A percentile compares a stretch with the other conserved stretches of the same genome.
Conservation (phyloP, 2,329 filamentous ascomycete genomes). For the Didymellaceae sp. region DNA sequence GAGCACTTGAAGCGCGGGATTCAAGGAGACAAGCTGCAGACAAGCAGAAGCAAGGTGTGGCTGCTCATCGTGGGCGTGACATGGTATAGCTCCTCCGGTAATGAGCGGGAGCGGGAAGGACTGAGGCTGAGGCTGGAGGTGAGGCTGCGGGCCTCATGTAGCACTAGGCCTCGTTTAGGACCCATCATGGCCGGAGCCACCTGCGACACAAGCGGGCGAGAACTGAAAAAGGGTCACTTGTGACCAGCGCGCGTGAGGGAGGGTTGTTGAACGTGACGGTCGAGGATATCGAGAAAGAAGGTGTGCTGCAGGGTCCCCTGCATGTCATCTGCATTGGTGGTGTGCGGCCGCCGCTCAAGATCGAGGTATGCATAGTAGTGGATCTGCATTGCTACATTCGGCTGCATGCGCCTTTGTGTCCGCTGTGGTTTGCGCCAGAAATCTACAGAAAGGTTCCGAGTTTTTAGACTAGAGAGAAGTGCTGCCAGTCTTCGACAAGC, state of each 20-base stretch:
- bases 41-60: not conserved
- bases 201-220: conserved; percentile 3
- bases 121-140: conserved; percentile 11
- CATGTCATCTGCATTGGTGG: not conserved
- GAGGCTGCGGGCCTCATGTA: conserved; percentile 9
- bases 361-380: not conserved
- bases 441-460: not conserved
- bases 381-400: not conserved
- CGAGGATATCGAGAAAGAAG: not conserved
- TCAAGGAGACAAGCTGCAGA: not conserved
- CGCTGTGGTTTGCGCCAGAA: not conserved
- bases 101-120: not conserved
- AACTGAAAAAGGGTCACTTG: not conserved
- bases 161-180: conserved; percentile 8
- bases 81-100: not conserved
- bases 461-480: not conserved
- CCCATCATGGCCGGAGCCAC: not conserved
- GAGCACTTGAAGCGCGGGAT: not conserved
- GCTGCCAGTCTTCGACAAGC: not conserved
- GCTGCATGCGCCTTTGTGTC: not conserved
- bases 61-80: conserved; percentile 11
- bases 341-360: not conserved
- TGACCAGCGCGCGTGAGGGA: conserved; percentile 7
- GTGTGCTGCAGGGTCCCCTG: conserved; percentile 1
- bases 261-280: not conserved